Percentiles rank a stretch among this genome's conserved stretches.
Conservation (phyloP, 192 early-diverging fungal genomes). For the Podila epigama region DNA sequence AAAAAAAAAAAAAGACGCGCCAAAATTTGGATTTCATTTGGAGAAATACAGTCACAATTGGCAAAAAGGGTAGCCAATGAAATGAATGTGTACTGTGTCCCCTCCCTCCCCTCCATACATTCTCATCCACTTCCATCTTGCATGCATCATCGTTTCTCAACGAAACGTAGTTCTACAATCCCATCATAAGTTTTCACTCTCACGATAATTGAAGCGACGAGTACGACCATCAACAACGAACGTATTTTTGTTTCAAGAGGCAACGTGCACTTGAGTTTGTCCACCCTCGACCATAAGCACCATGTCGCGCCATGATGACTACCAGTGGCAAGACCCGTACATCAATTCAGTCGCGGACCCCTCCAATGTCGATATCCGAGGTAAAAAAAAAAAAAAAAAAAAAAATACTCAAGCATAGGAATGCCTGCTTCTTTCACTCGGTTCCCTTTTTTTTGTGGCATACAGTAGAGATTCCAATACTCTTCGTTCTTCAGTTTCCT, state of each 20-base stretch:
- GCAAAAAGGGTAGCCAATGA: too few species aligned
- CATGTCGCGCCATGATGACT: slow-evolving; percentile 33
- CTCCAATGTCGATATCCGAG: slow-evolving; percentile 36
- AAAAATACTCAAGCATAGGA: not conserved
- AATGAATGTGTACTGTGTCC: not conserved
- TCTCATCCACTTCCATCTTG: not conserved
- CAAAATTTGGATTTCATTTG: too few species aligned
- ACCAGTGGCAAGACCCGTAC: slow-evolving; percentile 40
- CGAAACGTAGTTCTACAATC: not conserved
- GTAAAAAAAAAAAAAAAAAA: slow-evolving; percentile 3
- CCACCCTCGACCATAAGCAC: too few species aligned
- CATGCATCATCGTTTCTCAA: not conserved
- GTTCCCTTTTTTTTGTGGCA: too few species aligned
- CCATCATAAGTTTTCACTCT: too few species aligned
- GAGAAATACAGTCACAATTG: too few species aligned
- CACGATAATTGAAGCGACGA: too few species aligned
- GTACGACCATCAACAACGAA: not conserved
- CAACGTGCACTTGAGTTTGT: too few species aligned
- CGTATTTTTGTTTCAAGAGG: too few species aligned
- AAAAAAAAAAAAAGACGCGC: too few species aligned
- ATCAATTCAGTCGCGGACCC: slow-evolving; percentile 17
- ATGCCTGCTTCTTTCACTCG: not conserved
- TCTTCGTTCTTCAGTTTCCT: too few species aligned
- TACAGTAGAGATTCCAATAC: too few species aligned
- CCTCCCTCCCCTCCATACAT: not conserved